Evolutionary conservation across 768 basidiomycete species (phyloP).

Genomic region (Mycena floridula): DNA sequence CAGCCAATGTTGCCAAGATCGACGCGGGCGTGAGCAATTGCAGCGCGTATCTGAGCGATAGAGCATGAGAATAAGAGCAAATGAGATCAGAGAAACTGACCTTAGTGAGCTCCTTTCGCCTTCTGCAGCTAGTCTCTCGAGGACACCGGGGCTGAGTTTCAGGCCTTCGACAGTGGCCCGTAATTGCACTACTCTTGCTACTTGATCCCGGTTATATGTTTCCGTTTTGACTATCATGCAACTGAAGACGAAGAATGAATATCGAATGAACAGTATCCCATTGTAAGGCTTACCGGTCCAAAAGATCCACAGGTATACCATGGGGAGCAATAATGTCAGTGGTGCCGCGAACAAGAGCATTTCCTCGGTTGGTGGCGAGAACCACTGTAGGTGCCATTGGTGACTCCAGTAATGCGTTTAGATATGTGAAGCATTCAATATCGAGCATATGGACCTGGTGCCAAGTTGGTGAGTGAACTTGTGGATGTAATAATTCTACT

Average conservation of each 20-base stretch:
- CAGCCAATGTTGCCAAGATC: slow-evolving; percentile 73
- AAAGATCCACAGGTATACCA: slow-evolving; percentile 87
- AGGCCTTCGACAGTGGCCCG: slow-evolving; percentile 86
- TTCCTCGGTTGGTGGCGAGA: slow-evolving; percentile 92
- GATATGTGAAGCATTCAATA: slow-evolving; percentile 98
- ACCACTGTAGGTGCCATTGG: slow-evolving; percentile 98
- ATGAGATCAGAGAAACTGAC: slow-evolving; percentile 30
- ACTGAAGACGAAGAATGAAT: slow-evolving; percentile 29
- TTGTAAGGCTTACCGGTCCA: no score
- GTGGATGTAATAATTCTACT: slow-evolving; percentile 13
- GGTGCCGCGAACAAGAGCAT: slow-evolving; percentile 88
- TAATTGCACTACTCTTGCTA: slow-evolving; percentile 80
- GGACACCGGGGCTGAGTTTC: slow-evolving; percentile 64
- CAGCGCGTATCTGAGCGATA: slow-evolving; percentile 70
- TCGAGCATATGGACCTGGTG: slow-evolving; percentile 99
- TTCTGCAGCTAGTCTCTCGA: slow-evolving; percentile 76
- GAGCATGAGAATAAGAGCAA: slow-evolving; percentile 7
- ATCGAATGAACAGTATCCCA: background rate
- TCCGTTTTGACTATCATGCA: slow-evolving; percentile 96
- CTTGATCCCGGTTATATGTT: slow-evolving; percentile 75
- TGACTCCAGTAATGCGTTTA: slow-evolving; percentile 92
- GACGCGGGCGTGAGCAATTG: slow-evolving; percentile 89
- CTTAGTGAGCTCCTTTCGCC: slow-evolving; percentile 79
- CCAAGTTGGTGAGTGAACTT: slow-evolving; percentile 1
- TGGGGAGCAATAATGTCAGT: slow-evolving; percentile 81